phyloP scores from a whole-genome alignment of 352 stramenopile genomes.

The Phytophthora sojae region DNA sequence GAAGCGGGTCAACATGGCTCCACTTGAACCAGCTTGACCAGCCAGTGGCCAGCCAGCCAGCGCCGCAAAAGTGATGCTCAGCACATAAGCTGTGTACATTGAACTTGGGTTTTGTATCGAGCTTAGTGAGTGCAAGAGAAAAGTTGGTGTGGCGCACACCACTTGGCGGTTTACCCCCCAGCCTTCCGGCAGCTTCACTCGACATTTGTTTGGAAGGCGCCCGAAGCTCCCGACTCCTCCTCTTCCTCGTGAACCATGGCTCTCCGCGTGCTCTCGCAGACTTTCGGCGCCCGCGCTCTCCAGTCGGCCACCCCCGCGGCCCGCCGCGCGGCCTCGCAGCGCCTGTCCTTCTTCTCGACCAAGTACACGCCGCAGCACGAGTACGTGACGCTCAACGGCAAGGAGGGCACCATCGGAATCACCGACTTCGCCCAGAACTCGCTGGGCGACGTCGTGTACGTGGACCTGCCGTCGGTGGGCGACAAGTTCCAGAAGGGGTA shows the following conservation, averaged over 20 bases:
- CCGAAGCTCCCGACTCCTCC: conserved; percentile 8
- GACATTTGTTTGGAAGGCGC: conserved; percentile 32
- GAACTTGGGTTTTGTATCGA: conserved; percentile 7
- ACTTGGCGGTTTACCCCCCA: neutral
- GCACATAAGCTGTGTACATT: neutral
- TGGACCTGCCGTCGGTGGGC: conserved; percentile 95
- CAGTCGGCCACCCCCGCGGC: conserved; percentile 23
- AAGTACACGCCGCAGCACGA: conserved; percentile 90
- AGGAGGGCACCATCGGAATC: conserved; percentile 94
- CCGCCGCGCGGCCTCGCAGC: conserved; percentile 53
- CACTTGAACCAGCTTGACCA: neutral
- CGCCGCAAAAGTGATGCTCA: neutral
- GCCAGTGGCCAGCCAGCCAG: conserved; percentile 19
- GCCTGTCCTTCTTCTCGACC: conserved; percentile 75
- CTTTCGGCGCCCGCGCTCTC: conserved; percentile 46
- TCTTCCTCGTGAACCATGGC: conserved; percentile 40
- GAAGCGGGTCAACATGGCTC: conserved; percentile 37
- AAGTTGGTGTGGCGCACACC: conserved; percentile 18
- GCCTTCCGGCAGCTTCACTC: conserved; percentile 17
- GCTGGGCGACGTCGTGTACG: conserved; percentile 97
- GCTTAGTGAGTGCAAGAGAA: conserved; percentile 6
- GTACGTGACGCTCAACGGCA: conserved; percentile 85
- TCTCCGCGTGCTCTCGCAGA: conserved; percentile 68
- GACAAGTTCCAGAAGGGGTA: conserved; percentile 95
- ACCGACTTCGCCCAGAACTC: conserved; percentile 98